Conservation (phyloP, 805 yeast genomes). For the Myxozyma neglecta region DNA sequence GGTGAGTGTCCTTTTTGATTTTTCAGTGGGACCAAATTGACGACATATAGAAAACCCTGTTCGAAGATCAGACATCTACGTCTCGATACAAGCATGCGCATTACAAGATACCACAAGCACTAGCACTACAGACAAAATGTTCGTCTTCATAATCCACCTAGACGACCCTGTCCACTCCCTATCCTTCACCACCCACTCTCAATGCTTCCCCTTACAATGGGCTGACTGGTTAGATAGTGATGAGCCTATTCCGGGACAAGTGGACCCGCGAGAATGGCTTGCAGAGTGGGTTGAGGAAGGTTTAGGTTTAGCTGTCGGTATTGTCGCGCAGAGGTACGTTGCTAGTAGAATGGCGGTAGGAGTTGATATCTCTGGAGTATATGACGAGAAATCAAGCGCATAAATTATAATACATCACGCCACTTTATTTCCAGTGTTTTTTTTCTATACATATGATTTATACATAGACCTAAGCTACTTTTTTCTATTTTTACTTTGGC, state of each 20-base stretch:
- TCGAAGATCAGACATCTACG: slow-evolving; percentile 60
- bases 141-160: slow-evolving; percentile 72
- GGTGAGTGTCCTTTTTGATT: slow-evolving; percentile 17
- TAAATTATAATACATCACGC: background rate
- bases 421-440: background rate
- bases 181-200: slow-evolving; percentile 73
- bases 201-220: slow-evolving; percentile 89
- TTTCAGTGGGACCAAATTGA: background rate
- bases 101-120: slow-evolving; percentile 35
- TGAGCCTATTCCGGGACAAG: slow-evolving; percentile 26
- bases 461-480: no score
- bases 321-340: slow-evolving; percentile 86
- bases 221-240: slow-evolving; percentile 77
- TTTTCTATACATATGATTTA: no score
- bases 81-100: slow-evolving; percentile 66
- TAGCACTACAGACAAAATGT: slow-evolving; percentile 42
- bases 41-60: slow-evolving; percentile 27
- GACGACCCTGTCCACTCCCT: slow-evolving; percentile 79
- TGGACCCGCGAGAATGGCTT: slow-evolving; percentile 73
- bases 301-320: slow-evolving; percentile 74
- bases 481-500: no score
- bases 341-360: slow-evolving; percentile 78
- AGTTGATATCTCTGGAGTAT: slow-evolving; percentile 14
- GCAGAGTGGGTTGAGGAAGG: slow-evolving; percentile 78
- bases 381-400: background rate